phyloP scores from a whole-genome alignment of 495 filamentous ascomycete genomes.

The Terfezia claveryi region DNA sequence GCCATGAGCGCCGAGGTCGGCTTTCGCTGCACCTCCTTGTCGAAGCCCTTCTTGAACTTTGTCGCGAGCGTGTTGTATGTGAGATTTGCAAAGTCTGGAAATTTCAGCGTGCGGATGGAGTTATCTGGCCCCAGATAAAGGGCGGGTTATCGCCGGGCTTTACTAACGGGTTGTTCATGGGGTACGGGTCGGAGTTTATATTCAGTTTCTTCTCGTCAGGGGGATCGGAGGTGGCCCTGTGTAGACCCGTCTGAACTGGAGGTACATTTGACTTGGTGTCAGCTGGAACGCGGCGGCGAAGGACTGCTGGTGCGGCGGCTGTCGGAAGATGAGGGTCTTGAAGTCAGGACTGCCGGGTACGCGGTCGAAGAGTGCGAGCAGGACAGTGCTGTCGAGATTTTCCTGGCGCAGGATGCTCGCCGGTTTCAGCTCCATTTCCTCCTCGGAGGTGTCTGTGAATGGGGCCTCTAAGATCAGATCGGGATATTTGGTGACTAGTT shows the following conservation, averaged over 20 bases:
- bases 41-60: not conserved
- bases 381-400: not conserved
- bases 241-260: slow-evolving; percentile 2
- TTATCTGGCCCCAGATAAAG: slow-evolving; percentile 5
- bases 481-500: not conserved
- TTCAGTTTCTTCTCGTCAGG: not conserved
- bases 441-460: slow-evolving; percentile 1
- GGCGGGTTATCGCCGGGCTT: not conserved
- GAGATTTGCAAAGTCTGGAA: slow-evolving; percentile 1
- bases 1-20: slow-evolving; percentile 5
- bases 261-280: not conserved
- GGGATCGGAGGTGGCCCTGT: slow-evolving; percentile 1
- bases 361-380: not conserved
- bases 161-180: not conserved
- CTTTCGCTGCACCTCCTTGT: not conserved
- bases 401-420: not conserved
- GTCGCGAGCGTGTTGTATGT: not conserved
- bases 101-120: not conserved
- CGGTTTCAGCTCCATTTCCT: not conserved
- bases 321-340: not conserved
- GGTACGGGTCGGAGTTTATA: not conserved
- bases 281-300: not conserved
- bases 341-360: not conserved
- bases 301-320: not conserved
- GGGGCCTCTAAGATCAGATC: not conserved